Base-by-base conservation (phyloP, 2,329 filamentous ascomycete species). In the Ophiostoma perfectum region DNA sequence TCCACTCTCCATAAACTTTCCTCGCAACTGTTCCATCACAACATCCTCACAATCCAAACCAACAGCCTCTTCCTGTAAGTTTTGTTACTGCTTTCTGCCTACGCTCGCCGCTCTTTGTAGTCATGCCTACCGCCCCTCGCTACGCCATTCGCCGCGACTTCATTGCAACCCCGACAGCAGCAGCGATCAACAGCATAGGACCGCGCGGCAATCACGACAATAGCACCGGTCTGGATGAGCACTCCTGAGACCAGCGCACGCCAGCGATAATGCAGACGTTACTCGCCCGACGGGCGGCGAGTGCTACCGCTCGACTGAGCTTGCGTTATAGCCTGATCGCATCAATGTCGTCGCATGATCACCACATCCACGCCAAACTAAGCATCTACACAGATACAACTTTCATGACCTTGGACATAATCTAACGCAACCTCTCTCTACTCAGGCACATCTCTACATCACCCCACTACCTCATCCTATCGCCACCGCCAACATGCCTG, bases 401-500 rank as follows among this genome's bases (percentile, higher is more conserved):
- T 27, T 27, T 27, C 27, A 27, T 27, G 27, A 27, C 27, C 27
- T 44, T 8, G 42, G 11, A 44, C 42, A 6, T 8, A 44, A 12
- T 6, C 42, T 44, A 44, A 44, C 42, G 12, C 47, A 16, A 38
- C 55, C 2, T 60, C 7, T 60, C 14, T 42, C 5, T 63, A 63
- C 36, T n/a, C 38, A 27, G 55, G 8, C 44, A 18, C 60, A 42
- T n/a, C 27, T 5, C 14, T 8, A 27, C 45, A 18, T 9, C 18
- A 0, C 27, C 5, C 5, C 11, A 16, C 9, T 52, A 36, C 49
- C 60, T 52, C 60, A 64, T 18, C 8, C 44, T 18, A 27, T 3
- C 36, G 9, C 38, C 58, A 38, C 36, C 64, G 64, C 60, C 72
- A 75, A 70, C n/a, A 78, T 78, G 76, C 70, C 76, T 1, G 73